phyloP scores from a whole-genome alignment of 257 asterid species.

The Solanum piurae region DNA sequence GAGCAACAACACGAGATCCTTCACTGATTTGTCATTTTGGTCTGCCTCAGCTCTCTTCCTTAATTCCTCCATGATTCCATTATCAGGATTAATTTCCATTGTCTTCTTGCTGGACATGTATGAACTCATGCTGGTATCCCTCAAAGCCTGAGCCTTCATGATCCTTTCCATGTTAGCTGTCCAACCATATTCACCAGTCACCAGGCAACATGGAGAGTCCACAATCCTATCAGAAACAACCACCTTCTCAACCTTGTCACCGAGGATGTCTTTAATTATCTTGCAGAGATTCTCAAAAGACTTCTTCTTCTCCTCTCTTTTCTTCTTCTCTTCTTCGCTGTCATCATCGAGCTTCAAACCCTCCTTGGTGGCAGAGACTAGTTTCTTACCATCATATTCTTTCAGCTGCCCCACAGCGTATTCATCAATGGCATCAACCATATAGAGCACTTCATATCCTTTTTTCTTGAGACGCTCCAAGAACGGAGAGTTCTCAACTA shows the following conservation, averaged over 20 bases:
- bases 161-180: conserved; percentile 77
- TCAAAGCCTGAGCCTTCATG: conserved; percentile 72
- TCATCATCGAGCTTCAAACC: conserved; percentile 74
- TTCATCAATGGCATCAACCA: conserved; percentile 85
- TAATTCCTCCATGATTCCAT: conserved; percentile 77
- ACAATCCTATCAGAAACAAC: conserved; percentile 67
- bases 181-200: conserved; percentile 76
- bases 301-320: conserved; percentile 53
- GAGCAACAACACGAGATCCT: conserved; percentile 54
- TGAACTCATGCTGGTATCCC: conserved; percentile 65
- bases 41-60: conserved; percentile 73
- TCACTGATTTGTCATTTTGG: conserved; percentile 69
- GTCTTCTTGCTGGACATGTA: conserved; percentile 93
- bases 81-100: conserved; percentile 76
- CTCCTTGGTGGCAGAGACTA: conserved; percentile 71
- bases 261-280: conserved; percentile 56
- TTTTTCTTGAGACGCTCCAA: conserved; percentile 70
- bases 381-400: conserved; percentile 72
- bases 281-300: conserved; percentile 69
- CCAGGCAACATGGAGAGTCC: conserved; percentile 74
- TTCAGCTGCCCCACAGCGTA: conserved; percentile 66
- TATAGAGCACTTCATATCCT: conserved; percentile 65
- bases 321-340: conserved; percentile 53
- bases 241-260: conserved; percentile 71
- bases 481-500: conserved; percentile 71